Evolutionary conservation across 805 yeast species (phyloP).

Genomic region (Cyberlindnera nakhonratchasimensis): DNA sequence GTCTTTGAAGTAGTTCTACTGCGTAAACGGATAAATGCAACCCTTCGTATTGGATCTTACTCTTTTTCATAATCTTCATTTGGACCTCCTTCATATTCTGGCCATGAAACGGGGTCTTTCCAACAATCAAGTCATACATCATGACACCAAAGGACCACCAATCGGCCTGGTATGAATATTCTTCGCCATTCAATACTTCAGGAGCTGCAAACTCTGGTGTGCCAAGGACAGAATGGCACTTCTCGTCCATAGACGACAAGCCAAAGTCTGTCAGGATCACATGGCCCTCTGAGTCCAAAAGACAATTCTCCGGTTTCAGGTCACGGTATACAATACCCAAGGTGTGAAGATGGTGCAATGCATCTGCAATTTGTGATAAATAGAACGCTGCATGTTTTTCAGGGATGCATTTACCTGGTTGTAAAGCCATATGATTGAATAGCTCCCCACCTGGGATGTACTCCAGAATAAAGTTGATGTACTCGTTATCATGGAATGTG

Average conservation of each 20-base stretch:
- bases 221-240: conserved; percentile 39
- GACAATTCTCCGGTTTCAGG: conserved; percentile 85
- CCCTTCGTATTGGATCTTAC: conserved; percentile 60
- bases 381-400: conserved; percentile 63
- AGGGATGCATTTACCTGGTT: conserved; percentile 13
- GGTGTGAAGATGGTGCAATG: conserved; percentile 69
- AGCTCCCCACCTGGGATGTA: conserved; percentile 90
- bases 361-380: conserved; percentile 76
- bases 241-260: conserved; percentile 43
- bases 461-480: conserved; percentile 72
- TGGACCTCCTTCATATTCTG: conserved; percentile 63
- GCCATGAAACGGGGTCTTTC: conserved; percentile 84
- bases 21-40: conserved; percentile 67
- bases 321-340: conserved; percentile 86
- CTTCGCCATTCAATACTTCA: conserved; percentile 75
- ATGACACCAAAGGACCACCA: conserved; percentile 93
- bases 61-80: conserved; percentile 63
- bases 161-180: conserved; percentile 76
- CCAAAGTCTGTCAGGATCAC: conserved; percentile 86
- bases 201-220: conserved; percentile 68
- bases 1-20: conserved; percentile 61
- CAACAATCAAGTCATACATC: conserved; percentile 71
- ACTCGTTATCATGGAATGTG: conserved; percentile 76
- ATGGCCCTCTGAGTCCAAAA: conserved; percentile 75
- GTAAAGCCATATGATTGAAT: conserved; percentile 38